Base-by-base conservation (phyloP, 129 eudicot species). In the Solidago caesia region DNA sequence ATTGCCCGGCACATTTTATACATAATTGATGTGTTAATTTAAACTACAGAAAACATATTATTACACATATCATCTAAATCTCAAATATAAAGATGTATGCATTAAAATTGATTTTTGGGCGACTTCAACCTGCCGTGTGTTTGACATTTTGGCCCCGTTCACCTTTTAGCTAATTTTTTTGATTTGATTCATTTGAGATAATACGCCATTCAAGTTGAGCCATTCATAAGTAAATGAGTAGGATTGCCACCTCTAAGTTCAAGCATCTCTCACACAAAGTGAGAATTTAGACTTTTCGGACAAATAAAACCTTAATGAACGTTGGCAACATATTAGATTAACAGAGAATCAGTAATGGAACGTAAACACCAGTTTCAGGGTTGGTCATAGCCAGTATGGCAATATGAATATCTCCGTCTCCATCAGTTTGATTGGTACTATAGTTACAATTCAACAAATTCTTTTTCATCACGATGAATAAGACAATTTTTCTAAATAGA, bases 401-500 rank as follows among this genome's bases (percentile, higher is more conserved):
- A 76, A 68, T 67, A 70, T 61, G 45, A 62, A 62, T 77, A 70
- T 64, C 42, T 13, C 4, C 44, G 62, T 68, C 63, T 16, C 16
- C 53, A 62, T 49, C 45, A 13, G 27, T 51, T 70, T 4, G 62
- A 78, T 61, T 52, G 43, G 25, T 64, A 61, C 57, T 13, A 71
- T n/a, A 13, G 16, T 53, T 43, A 55, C 57, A 27, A 29, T 29
- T 29, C 39, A 29, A 2, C 1, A 62, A 42, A 4, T 77, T 48
- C 26, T 61, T 8, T 70, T 70, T 71, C 53, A 72, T 79, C 82
- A 64, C 39, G 39, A 29, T 72, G 52, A 72, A 64, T 64, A 39
- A 64, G 56, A 62, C 42, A 56, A 48, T 26, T 44, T 44, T 64
- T 72, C 41, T 27, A 52, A 2, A 44, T 52, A 42, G 47, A 62